Conservation (phyloP, 163 green algal species). For the Scenedesmus sp. region DNA sequence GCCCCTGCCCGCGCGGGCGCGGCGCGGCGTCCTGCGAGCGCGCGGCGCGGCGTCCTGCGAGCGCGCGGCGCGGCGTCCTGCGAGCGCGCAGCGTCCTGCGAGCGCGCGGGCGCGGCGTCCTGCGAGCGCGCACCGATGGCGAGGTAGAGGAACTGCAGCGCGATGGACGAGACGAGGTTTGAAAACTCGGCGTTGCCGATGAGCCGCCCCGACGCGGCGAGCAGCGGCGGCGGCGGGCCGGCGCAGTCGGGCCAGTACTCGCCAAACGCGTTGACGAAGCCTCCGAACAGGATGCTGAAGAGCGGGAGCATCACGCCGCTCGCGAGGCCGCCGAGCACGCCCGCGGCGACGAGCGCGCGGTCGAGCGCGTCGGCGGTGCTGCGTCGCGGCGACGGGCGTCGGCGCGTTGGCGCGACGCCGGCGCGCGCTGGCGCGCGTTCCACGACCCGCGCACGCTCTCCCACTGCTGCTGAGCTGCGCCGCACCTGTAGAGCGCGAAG, state of each 20-base stretch:
- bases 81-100: no score
- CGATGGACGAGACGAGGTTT: conserved; percentile 29
- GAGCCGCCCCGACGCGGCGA: conserved; percentile 14
- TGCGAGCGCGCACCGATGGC: conserved; percentile 27
- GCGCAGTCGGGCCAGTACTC: conserved; percentile 15
- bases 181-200: no score
- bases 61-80: no score
- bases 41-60: no score
- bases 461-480: neutral
- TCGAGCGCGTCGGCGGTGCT: conserved; percentile 56
- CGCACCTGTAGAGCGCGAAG: conserved; percentile 48
- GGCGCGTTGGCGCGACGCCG: no score
- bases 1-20: no score
- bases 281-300: conserved; percentile 81
- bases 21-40: no score
- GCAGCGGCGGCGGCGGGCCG: neutral
- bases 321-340: conserved; percentile 40
- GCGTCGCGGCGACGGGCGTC: neutral
- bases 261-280: conserved; percentile 61
- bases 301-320: conserved; percentile 61
- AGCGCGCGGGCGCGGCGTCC: neutral
- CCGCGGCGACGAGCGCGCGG: conserved; percentile 47
- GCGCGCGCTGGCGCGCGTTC: no score
- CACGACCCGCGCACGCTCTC: no score
- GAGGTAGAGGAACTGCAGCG: conserved; percentile 56